Percentiles rank a stretch among this genome's conserved stretches.
These are phyloP conservation scores for Papilionanthe hybrid DNA, from an alignment of 116 monocot species.

Conservation along the genomic window DNA sequence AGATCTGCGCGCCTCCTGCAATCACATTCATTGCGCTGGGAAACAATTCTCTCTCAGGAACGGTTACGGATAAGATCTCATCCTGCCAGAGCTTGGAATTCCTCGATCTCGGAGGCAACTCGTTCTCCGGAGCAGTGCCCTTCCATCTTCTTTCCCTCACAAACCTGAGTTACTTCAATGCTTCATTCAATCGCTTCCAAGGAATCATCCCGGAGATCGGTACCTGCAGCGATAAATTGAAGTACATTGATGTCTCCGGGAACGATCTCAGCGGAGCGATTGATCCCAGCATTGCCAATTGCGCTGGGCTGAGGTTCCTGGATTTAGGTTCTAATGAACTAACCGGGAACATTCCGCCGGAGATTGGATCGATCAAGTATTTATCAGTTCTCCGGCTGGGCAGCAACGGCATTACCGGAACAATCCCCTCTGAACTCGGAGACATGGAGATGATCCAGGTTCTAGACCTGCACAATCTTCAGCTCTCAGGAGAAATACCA, in stretches of 20 bases:
- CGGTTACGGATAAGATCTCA: conserved; percentile 39
- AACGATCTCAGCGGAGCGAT: conserved; percentile 60
- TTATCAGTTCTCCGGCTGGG: conserved; percentile 62
- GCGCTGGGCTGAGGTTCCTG: conserved; percentile 42
- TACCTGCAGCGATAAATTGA: conserved; percentile 45
- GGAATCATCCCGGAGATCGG: conserved; percentile 45
- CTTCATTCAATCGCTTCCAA: conserved; percentile 54
- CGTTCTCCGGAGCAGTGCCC: conserved; percentile 57
- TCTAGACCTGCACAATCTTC: conserved; percentile 59
- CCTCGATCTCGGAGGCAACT: conserved; percentile 71
- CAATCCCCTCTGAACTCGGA: conserved; percentile 54
- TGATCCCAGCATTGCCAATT: conserved; percentile 36
- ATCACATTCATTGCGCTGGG: conserved; percentile 58
- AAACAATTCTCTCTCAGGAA: conserved; percentile 65
- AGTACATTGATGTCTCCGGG: conserved; percentile 52
- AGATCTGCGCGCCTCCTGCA: conserved; percentile 56
- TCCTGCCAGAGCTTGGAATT: conserved; percentile 55
- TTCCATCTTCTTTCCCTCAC: conserved; percentile 49
- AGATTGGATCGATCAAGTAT: conserved; percentile 41
- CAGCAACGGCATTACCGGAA: conserved; percentile 43
- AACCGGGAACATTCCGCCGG: conserved; percentile 54
- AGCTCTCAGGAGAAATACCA: conserved; percentile 71
- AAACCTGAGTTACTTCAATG: conserved; percentile 78
- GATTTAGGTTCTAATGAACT: conserved; percentile 62
- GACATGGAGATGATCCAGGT: conserved; percentile 50